Base-by-base conservation (phyloP, 306 rosid species). In the Cicer bijugum region DNA sequence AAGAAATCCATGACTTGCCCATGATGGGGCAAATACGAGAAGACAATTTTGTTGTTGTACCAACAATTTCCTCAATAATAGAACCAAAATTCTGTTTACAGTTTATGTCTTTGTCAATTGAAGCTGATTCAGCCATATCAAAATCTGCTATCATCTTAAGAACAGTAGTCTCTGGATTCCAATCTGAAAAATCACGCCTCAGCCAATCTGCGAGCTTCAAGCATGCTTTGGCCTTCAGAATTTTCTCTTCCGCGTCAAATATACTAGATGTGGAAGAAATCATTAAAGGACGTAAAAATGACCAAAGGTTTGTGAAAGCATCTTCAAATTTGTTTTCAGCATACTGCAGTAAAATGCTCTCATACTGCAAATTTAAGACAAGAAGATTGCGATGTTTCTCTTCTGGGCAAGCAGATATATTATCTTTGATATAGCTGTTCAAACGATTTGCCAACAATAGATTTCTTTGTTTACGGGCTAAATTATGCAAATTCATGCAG, bases 1-100 rank as follows among this genome's bases (percentile, higher is more conserved):
- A 93, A 64, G 92, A 87, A 78, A 89, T 88, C 98, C 98, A 93
- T 71, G 98, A 85, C 83, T 93, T 93, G 23, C 93, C 97, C 95
- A 90, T 84, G 43, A 86, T 81, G 23, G 98, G 97, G 82, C 98
- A 93, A 77, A 91, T 87, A 46, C 45, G 82, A 78, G 96, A 86
- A 43, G 97, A 89, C 81, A 90, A 76, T 83, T 93, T 93, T 50
- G 88, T 80, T 81, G 91, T 82, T 71, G 89, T 82, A 75, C 93
- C 98, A 68, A 89, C 87, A 79, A 93, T 81, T 76, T 90, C 98
- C 88, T 90, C 93, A 61, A 78, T 85, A 58, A 85, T 63, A 76
- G 77, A 78, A 82, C 85, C 85, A 67, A 82, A 39, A 72, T 64
- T 81, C 42, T 75, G 80, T 46, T 66, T 47, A 78, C 56, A 71